Percentiles rank a stretch among this genome's conserved stretches.
These are phyloP conservation scores for Suillus spraguei DNA, from an alignment of 768 basidiomycete genomes.

Conservation along the genomic window DNA sequence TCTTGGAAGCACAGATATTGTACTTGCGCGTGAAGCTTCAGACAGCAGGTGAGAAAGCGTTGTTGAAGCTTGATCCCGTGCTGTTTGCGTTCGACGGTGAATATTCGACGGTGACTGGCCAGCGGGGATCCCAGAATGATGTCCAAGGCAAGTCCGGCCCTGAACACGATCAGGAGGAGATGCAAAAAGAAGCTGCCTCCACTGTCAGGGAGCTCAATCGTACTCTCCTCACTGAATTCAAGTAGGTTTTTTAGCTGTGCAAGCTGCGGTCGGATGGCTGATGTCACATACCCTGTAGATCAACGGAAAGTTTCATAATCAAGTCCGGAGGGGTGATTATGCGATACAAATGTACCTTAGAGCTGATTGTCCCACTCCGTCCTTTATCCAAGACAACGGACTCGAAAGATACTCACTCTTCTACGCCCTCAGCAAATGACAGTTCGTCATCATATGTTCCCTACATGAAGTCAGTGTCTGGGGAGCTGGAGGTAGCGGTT, in stretches of 20 bases:
- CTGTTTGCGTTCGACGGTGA: slow-evolving; percentile 28
- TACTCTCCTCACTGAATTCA: slow-evolving; percentile 18
- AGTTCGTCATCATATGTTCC: slow-evolving; percentile 14
- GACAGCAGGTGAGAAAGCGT: not conserved
- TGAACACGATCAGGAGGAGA: slow-evolving; percentile 9
- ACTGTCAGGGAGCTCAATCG: slow-evolving; percentile 20
- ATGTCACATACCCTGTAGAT: slow-evolving; percentile 12
- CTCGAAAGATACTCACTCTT: not conserved
- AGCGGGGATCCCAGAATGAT: slow-evolving; percentile 3
- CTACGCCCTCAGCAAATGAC: not conserved
- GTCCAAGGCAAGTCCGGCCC: not conserved
- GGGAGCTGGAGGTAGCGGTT: slow-evolving; percentile 57
- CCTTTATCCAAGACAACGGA: slow-evolving; percentile 13
- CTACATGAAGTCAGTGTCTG: slow-evolving; percentile 44
- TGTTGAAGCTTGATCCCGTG: slow-evolving; percentile 12
- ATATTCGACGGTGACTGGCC: slow-evolving; percentile 25
- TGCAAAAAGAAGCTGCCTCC: slow-evolving; percentile 23
- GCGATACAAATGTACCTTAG: slow-evolving; percentile 28
- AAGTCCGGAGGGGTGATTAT: slow-evolving; percentile 24
- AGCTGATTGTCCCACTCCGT: slow-evolving; percentile 21
- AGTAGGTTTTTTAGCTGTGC: slow-evolving; percentile 17
- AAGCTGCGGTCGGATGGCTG: slow-evolving; percentile 1
- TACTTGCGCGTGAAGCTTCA: slow-evolving; percentile 24
- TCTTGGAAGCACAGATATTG: slow-evolving; percentile 27
- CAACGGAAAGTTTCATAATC: slow-evolving; percentile 22